phyloP scores from a whole-genome alignment of 257 asterid species.

The Solanum appendiculatum region DNA sequence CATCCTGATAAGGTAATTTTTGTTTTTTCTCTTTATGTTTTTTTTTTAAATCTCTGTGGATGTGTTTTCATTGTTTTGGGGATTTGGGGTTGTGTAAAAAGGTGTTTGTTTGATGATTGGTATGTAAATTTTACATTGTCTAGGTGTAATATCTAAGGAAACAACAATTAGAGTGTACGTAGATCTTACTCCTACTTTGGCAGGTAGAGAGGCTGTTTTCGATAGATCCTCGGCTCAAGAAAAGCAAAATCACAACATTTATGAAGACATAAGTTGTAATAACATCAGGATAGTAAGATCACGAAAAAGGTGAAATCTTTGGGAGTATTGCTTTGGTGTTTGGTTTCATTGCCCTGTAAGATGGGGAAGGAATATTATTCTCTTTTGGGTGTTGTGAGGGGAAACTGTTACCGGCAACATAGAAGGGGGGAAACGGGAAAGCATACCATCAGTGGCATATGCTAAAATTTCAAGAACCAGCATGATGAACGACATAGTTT shows the following conservation, averaged over 20 bases:
- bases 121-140: background rate
- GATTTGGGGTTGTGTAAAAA: background rate
- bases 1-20: slow-evolving; percentile 74
- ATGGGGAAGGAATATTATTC: background rate
- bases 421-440: background rate
- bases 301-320: background rate
- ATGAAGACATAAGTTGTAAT: background rate
- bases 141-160: background rate
- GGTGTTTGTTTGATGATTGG: background rate
- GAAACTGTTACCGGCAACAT: background rate
- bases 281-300: background rate
- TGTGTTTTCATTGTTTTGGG: background rate
- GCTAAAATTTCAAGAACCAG: background rate
- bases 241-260: background rate
- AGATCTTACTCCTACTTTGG: background rate
- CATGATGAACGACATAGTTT: background rate
- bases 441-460: background rate
- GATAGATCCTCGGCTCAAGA: background rate
- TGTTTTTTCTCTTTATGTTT: background rate
- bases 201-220: background rate
- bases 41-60: background rate
- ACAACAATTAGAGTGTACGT: background rate
- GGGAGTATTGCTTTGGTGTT: background rate
- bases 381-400: background rate
- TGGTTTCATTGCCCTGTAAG: background rate